Conservation (phyloP, 75 land plant species). For the Ceratopteris richardii region DNA sequence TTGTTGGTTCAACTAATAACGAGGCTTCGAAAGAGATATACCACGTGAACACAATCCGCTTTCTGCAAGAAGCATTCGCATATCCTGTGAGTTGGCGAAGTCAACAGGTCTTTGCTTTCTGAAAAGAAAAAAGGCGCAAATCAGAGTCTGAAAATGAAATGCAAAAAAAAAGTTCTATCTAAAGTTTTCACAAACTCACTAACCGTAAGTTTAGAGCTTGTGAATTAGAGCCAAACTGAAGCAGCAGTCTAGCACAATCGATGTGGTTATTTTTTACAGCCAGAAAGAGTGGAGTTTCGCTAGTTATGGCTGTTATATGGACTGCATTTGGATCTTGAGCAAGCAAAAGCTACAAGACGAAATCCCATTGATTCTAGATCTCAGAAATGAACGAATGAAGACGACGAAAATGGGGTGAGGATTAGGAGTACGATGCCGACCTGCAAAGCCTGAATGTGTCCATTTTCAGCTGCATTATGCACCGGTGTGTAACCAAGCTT, state of each 20-base stretch:
- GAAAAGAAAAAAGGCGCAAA: constrained; percentile 2
- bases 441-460: constrained; percentile 48
- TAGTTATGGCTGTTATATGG: constrained; percentile 36
- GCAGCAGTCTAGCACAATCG: constrained; percentile 38
- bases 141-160: neutral
- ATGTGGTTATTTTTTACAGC: constrained; percentile 53
- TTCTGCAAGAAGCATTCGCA: constrained; percentile 30
- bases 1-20: no score
- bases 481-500: constrained; percentile 50
- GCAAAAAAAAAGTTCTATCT: neutral
- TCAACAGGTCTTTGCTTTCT: constrained; percentile 51
- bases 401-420: neutral
- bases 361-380: neutral
- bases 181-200: neutral
- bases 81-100: constrained; percentile 39
- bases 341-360: constrained; percentile 28
- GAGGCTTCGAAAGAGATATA: no score
- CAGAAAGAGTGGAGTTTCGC: constrained; percentile 60
- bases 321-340: constrained; percentile 35
- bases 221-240: constrained; percentile 15
- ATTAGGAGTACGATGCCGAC: neutral
- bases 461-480: constrained; percentile 58
- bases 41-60: no score
- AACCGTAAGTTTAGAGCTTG: neutral
- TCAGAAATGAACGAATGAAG: neutral